phyloP scores from a whole-genome alignment of 2,329 filamentous ascomycete genomes.

The Xylaria sp. region DNA sequence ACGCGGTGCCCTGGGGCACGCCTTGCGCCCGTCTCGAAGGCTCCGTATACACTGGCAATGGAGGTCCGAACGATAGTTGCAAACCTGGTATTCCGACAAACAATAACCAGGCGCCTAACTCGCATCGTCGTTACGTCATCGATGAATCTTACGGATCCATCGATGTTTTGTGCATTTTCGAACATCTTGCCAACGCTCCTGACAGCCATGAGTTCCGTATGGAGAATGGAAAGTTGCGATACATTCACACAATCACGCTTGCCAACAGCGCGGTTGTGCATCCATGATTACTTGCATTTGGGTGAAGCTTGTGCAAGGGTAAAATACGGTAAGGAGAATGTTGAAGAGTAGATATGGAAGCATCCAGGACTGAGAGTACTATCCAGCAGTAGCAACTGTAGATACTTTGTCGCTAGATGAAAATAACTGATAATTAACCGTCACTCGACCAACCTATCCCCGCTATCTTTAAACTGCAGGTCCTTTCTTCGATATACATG shows the following conservation, averaged over 20 bases:
- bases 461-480: too few species aligned
- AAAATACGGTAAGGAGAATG: too few species aligned
- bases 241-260: slow-evolving; percentile 47
- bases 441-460: too few species aligned
- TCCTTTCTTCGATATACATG: too few species aligned
- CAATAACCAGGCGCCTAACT: slow-evolving; percentile 44
- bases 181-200: slow-evolving; percentile 44
- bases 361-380: too few species aligned
- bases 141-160: slow-evolving; percentile 46
- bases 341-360: too few species aligned
- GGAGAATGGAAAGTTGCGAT: slow-evolving; percentile 46
- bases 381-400: too few species aligned
- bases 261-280: slow-evolving; percentile 34
- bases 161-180: slow-evolving; percentile 47
- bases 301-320: not conserved
- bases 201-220: slow-evolving; percentile 48
- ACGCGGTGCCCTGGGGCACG: slow-evolving; percentile 50
- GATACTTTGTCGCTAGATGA: too few species aligned
- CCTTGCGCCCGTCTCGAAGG: slow-evolving; percentile 50
- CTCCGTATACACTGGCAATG: slow-evolving; percentile 43
- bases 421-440: too few species aligned
- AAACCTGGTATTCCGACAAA: slow-evolving; percentile 45
- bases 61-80: slow-evolving; percentile 43
- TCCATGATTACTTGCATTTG: not conserved
- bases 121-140: slow-evolving; percentile 48